Evolutionary conservation across 2,329 filamentous ascomycete genomes (phyloP).

Genomic region (Hypoxylon sp.): DNA sequence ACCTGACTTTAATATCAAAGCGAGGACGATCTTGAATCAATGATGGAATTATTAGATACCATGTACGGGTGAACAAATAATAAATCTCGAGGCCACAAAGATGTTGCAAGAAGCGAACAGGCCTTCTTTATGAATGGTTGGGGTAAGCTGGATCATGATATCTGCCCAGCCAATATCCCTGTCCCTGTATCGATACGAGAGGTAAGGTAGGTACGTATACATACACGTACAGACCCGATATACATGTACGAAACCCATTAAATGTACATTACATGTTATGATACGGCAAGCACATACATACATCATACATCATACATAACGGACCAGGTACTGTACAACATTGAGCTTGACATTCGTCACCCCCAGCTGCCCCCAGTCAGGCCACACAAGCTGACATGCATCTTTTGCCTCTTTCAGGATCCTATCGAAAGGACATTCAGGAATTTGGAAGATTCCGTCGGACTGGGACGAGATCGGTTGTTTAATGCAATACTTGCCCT

Average conservation of each 20-base stretch:
- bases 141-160: slow-evolving; percentile 38
- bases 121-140: slow-evolving; percentile 26
- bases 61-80: slow-evolving; percentile 30
- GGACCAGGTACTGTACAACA: slow-evolving; percentile 1
- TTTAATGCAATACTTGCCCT: slow-evolving; percentile 34
- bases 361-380: slow-evolving; percentile 32
- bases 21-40: slow-evolving; percentile 23
- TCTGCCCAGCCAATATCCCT: slow-evolving; percentile 44
- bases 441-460: slow-evolving; percentile 36
- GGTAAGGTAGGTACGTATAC: background rate
- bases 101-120: slow-evolving; percentile 32
- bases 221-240: background rate
- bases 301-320: too few species aligned
- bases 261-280: background rate
- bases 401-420: slow-evolving; percentile 26
- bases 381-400: slow-evolving; percentile 45
- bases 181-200: slow-evolving; percentile 37
- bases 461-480: slow-evolving; percentile 39
- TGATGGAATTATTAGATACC: slow-evolving; percentile 22
- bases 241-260: background rate
- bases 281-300: background rate
- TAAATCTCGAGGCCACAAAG: slow-evolving; percentile 25
- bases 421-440: slow-evolving; percentile 19
- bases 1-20: slow-evolving; percentile 19
- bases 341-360: slow-evolving; percentile 33